phyloP scores from a whole-genome alignment of 768 basidiomycete genomes.

The Coprinopsis cinerea region DNA sequence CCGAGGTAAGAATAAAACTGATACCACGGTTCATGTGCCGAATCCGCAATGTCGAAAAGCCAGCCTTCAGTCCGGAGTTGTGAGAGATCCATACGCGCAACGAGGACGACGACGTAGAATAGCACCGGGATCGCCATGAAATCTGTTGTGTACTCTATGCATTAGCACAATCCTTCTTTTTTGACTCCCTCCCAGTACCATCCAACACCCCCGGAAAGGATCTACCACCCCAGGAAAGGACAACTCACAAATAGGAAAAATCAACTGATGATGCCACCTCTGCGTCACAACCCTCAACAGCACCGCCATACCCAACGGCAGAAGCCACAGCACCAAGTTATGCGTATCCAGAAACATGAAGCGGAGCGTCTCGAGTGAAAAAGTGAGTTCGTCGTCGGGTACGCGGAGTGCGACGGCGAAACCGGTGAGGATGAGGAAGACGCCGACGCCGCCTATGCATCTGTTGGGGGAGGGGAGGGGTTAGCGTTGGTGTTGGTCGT shows the following conservation, averaged over 20 bases:
- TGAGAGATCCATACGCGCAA: slow-evolving; percentile 53
- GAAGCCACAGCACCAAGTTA: slow-evolving; percentile 69
- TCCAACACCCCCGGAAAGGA: too few relatives aligned
- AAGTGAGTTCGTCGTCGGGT: slow-evolving; percentile 68
- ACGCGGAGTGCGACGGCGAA: slow-evolving; percentile 83
- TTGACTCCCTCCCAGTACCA: too few relatives aligned
- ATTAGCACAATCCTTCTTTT: not conserved
- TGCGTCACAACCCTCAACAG: slow-evolving; percentile 76
- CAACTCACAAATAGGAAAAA: slow-evolving; percentile 79
- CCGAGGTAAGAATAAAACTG: slow-evolving; percentile 79
- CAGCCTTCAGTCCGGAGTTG: slow-evolving; percentile 64
- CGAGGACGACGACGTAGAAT: slow-evolving; percentile 77
- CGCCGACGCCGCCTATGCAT: slow-evolving; percentile 93
- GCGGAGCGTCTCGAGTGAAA: slow-evolving; percentile 58
- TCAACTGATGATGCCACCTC: slow-evolving; percentile 77
- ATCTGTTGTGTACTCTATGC: slow-evolving; percentile 35
- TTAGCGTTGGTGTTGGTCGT: too few relatives aligned
- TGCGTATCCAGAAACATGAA: slow-evolving; percentile 61
- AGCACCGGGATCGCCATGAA: slow-evolving; percentile 73
- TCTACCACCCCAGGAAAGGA: not conserved
- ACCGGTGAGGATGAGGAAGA: slow-evolving; percentile 89
- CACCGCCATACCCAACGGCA: slow-evolving; percentile 73
- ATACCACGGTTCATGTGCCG: slow-evolving; percentile 59
- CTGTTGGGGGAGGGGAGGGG: too few relatives aligned
- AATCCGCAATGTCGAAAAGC: slow-evolving; percentile 70